Percentiles rank a stretch among this genome's conserved stretches.
Evolutionary conservation across 306 rosid species (phyloP).

Genomic region (Cucurbita ficifolia): DNA sequence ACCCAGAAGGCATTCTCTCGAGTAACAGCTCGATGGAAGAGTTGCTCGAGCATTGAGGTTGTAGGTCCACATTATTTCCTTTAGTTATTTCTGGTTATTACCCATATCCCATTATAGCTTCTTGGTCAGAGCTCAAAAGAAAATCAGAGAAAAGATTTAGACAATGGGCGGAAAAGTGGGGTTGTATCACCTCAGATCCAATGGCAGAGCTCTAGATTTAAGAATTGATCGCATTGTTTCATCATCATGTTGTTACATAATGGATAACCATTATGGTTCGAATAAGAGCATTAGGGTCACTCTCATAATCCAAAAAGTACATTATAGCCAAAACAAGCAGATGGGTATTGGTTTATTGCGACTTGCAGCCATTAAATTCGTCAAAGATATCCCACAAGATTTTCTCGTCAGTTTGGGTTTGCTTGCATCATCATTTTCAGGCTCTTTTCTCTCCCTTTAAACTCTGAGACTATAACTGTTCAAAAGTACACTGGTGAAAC

Average conservation of each 20-base stretch:
- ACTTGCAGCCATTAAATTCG: slow-evolving; percentile 7
- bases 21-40: neutral
- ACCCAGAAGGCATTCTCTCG: neutral
- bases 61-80: neutral
- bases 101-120: neutral
- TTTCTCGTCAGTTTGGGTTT: slow-evolving; percentile 18
- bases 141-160: neutral
- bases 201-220: neutral
- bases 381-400: slow-evolving; percentile 19
- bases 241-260: neutral
- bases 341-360: neutral
- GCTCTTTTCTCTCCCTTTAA: neutral
- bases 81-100: neutral
- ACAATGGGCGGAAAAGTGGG: neutral
- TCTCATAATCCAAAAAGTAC: neutral
- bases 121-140: slow-evolving; percentile 2
- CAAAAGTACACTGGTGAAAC: slow-evolving; percentile 27
- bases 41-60: neutral
- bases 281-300: neutral
- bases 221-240: neutral
- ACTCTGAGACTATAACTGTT: neutral
- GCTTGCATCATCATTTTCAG: slow-evolving; percentile 40
- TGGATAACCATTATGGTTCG: slow-evolving; percentile 3
- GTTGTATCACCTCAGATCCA: slow-evolving; percentile 5
- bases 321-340: neutral